These are phyloP conservation scores for Termitomyces sp. DNA, from an alignment of 768 basidiomycete genomes.

Conservation along the genomic window DNA sequence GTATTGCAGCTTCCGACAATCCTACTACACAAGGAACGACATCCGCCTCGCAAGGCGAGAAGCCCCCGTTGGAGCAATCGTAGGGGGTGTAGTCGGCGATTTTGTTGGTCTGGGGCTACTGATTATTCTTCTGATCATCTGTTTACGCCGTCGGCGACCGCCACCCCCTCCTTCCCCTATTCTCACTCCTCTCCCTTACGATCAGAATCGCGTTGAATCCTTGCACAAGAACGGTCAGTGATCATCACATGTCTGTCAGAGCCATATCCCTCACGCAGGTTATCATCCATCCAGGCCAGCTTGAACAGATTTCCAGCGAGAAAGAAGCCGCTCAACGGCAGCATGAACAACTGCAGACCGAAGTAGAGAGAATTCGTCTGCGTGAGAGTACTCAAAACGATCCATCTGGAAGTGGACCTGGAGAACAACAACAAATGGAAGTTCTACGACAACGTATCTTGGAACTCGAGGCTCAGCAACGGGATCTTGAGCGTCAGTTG, in stretches of 20 bases:
- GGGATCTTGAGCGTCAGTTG: no score
- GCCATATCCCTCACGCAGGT: neutral
- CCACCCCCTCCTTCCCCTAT: neutral
- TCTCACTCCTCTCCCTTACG: neutral
- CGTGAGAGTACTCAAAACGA: neutral
- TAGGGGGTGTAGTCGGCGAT: no score
- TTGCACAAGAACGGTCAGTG: neutral
- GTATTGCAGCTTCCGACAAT: neutral
- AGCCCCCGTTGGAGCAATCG: no score
- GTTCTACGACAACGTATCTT: no score
- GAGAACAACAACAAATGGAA: neutral
- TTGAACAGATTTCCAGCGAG: neutral
- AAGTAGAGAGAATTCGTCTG: neutral
- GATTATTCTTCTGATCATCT: neutral
- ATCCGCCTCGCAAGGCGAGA: constrained; percentile 1
- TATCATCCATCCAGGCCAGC: neutral
- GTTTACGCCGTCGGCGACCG: neutral
- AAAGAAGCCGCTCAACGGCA: neutral
- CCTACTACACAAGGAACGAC: neutral
- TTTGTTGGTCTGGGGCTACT: neutral
- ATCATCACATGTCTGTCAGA: neutral
- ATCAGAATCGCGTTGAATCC: neutral
- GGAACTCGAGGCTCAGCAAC: no score
- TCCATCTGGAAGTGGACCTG: neutral
- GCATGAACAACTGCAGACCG: neutral